Conservation (phyloP, 2,329 filamentous ascomycete species). For the Calonectria fujianensis region DNA sequence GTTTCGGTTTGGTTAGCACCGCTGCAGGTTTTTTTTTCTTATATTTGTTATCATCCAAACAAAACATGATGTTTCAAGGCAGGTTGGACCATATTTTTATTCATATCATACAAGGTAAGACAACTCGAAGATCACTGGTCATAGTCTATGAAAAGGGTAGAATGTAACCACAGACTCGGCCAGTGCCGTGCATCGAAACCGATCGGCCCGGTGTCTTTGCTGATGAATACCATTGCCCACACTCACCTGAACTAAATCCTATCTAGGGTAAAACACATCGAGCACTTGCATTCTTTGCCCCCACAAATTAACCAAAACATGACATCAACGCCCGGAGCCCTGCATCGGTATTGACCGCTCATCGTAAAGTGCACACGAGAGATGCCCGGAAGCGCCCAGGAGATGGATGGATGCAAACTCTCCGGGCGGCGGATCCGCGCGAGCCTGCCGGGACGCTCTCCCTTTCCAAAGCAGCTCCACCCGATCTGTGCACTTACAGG, state of each 20-base stretch:
- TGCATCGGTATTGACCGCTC: conserved; percentile 16
- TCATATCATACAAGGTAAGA: background rate
- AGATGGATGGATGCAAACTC: background rate
- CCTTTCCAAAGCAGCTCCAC: conserved; percentile 2
- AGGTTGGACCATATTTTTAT: background rate
- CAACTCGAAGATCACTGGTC: background rate
- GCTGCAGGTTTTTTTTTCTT: background rate
- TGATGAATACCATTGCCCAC: conserved; percentile 6
- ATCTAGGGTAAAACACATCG: conserved; percentile 14
- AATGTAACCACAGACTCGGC: background rate
- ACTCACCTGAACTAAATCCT: background rate
- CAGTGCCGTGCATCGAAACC: conserved; percentile 27
- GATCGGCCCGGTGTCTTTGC: background rate
- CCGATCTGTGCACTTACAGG: conserved; percentile 17
- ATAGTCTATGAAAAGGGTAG: background rate
- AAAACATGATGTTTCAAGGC: conserved; percentile 1
- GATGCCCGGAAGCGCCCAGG: background rate
- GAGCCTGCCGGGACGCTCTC: conserved; percentile 3
- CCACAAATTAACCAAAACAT: conserved; percentile 33
- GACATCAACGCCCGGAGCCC: conserved; percentile 9
- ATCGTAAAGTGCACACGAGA: background rate
- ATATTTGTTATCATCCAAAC: background rate
- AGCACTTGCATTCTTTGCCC: conserved; percentile 26
- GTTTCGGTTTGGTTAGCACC: conserved; percentile 16
- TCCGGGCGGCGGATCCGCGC: conserved; percentile 5